A percentile compares a stretch with the other conserved stretches of the same genome.
Evolutionary conservation across 257 asterid species (phyloP).

Genomic region (Sherardia arvensis): DNA sequence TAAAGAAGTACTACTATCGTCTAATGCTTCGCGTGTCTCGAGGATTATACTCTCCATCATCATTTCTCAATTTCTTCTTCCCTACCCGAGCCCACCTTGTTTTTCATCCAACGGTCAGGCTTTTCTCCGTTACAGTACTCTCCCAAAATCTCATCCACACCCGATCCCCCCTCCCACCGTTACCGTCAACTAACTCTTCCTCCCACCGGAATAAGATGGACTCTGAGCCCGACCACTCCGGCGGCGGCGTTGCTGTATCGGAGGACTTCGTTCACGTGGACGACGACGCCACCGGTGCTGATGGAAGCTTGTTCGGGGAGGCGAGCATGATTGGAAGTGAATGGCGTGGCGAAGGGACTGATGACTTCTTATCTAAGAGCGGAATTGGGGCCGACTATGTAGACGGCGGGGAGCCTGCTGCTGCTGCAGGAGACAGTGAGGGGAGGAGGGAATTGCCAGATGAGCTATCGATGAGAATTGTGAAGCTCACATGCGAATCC

Average conservation of each 20-base stretch:
- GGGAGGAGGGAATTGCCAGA: constrained; percentile 57
- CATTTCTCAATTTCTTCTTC: constrained; percentile 2
- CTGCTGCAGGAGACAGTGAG: constrained; percentile 13
- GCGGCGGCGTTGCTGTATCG: not conserved
- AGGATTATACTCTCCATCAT: not conserved
- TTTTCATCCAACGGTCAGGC: constrained; percentile 9
- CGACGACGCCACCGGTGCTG: constrained; percentile 17
- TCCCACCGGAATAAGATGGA: constrained; percentile 9
- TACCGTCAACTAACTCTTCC: constrained; percentile 29
- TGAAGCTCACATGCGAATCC: constrained; percentile 66
- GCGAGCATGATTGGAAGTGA: constrained; percentile 14
- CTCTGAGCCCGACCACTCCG: constrained; percentile 6
- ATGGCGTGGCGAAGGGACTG: constrained; percentile 8
- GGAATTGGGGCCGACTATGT: constrained; percentile 9
- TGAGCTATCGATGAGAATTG: constrained; percentile 52
- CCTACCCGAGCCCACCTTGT: constrained; percentile 6
- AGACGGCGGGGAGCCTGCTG: constrained; percentile 1
- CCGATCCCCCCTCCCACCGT: constrained; percentile 10
- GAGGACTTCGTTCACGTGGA: constrained; percentile 50
- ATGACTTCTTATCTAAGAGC: constrained; percentile 13
- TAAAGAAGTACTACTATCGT: no score
- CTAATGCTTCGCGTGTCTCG: constrained; percentile 12
- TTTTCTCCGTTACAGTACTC: constrained; percentile 9
- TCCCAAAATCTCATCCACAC: constrained; percentile 9
- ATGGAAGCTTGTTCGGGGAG: constrained; percentile 11